Conservation (phyloP, 139 green algal species). For the Volvox reticuliferus region DNA sequence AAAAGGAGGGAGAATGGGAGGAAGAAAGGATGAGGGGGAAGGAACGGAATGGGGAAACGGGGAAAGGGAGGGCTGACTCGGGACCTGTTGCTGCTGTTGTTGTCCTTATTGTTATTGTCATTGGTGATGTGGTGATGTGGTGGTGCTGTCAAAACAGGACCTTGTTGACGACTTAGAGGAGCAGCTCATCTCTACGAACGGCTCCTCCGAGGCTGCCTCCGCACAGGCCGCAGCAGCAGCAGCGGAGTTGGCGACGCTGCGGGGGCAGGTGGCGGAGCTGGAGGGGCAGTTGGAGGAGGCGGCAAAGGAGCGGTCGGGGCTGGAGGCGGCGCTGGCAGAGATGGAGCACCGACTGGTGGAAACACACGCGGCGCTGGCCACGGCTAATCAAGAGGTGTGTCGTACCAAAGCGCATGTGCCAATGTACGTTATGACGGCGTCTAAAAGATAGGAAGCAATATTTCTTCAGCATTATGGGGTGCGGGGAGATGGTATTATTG, state of each 20-base stretch:
- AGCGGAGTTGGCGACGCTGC: background rate
- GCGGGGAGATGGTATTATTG: too few species aligned
- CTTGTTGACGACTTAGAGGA: conserved; percentile 53
- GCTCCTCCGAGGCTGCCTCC: background rate
- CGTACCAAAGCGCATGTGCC: too few species aligned
- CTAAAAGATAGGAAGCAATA: too few species aligned
- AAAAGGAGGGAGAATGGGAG: too few species aligned
- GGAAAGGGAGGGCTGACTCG: too few species aligned
- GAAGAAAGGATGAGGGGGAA: background rate
- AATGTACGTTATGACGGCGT: too few species aligned
- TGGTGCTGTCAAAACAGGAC: conserved; percentile 31
- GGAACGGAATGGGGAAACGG: background rate
- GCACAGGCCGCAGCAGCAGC: background rate
- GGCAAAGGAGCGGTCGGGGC: background rate
- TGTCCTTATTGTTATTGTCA: background rate
- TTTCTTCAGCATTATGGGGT: too few species aligned
- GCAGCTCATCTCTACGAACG: conserved; percentile 37
- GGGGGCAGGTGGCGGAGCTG: conserved; percentile 19
- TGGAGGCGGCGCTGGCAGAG: conserved; percentile 33
- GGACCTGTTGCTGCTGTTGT: too few species aligned
- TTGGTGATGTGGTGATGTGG: background rate
- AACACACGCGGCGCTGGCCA: conserved; percentile 28
- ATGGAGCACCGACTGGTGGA: conserved; percentile 46
- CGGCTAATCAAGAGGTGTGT: conserved; percentile 39
- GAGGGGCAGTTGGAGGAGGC: conserved; percentile 31